Base-by-base conservation (phyloP, 768 basidiomycete genomes). In the Tylopilus cervinicoccineus region DNA sequence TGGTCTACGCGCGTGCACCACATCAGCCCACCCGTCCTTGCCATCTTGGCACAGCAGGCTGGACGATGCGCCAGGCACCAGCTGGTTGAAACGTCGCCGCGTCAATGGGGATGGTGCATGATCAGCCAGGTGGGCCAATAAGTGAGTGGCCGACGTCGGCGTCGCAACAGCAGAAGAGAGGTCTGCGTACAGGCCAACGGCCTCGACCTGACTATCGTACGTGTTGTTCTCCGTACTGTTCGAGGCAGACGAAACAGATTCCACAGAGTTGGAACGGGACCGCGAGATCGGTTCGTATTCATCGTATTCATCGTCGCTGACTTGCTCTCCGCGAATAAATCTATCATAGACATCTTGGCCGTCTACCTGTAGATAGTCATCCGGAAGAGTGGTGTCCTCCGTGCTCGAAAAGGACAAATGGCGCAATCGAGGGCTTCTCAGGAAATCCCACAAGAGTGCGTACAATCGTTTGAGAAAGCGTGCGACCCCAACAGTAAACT, bases 311-410 rank as follows among this genome's bases (percentile, higher is more conserved):
- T 78, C 76, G 47, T 79, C 78, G 48, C 68, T 72, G 16, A 80
- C 58, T 6, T 59, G 69, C 45, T 86, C 84, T 11, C 83, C 86
- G 14, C 75, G 70, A 51, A 86, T 65, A 56, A 88, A 87, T 27
- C 76, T 70, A 49, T 67, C 63, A 60, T 86, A 86, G 2, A 76
- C 48, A 31, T 73, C 72, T 23, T 59, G 66, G 5, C 73, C 72
- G 20, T 54, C 68, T 37, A 51, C 31, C 23, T 49, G 52, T 12
- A 17, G 17, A 40, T 38, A 41, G 36, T 47, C 56, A 43, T 47
- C 51, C 36, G n/a, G 32, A 24, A 27, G 20, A 45, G 23, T 32
- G 20, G 26, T 32, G 45, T 51, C 53, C 41, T 43, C 52, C 17
- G 23, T 34, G 26, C 34, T 55, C 45, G 33, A 26, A 24, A 52